Evolutionary conservation across 2,329 filamentous ascomycete species (phyloP), one percentile per base, ranked within the genome.

Genomic region (Tolypocladium inflatum): DNA sequence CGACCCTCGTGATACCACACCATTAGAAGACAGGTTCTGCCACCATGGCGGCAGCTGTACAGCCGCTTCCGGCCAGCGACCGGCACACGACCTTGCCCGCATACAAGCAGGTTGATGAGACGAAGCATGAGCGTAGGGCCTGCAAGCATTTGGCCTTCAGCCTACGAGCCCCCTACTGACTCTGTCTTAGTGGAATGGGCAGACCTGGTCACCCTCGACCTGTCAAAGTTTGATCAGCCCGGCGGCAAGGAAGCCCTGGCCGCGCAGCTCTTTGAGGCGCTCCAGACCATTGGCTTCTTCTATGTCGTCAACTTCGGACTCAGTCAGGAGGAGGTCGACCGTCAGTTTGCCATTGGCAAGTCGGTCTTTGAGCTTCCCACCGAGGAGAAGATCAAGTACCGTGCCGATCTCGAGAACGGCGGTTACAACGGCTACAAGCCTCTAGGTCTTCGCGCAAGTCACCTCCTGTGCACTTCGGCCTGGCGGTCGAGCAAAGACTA

Each of bases 301-400:
- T 85, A 86, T 60, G 78, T 86, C 23, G 80, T 79, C 59, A 84
- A 86, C 69, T 86, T 82, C 60, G 83, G 82, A 38, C 74, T 87
- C n/a, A 72, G 70, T 1, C 81, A 86, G 66, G 81, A 84, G 53
- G 74, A 84, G 65, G 76, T 87, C 2, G 78, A 86, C 62, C 73
- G 75, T 7, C 83, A 87, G 61, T 87, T 86, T 61, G 81, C 83
- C 15, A 76, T 87, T 2, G 83, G 79, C 1, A 81, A 82, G 58
- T 74, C 80, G 41, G 78, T 87, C 61, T 86, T 85, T 64, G 67
- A 77, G 5, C 71, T 86, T 0, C 75, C 82, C 0, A 72, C 76
- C 0, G 78, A 82, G 11, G 82, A 87, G 64, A 87, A 86, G 64
- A 74, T 81, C 55, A 81, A 81, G 62, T 84, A 80, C 61, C 76